Conservation (phyloP, 139 green algal species). For the Coelastrella sp. region DNA sequence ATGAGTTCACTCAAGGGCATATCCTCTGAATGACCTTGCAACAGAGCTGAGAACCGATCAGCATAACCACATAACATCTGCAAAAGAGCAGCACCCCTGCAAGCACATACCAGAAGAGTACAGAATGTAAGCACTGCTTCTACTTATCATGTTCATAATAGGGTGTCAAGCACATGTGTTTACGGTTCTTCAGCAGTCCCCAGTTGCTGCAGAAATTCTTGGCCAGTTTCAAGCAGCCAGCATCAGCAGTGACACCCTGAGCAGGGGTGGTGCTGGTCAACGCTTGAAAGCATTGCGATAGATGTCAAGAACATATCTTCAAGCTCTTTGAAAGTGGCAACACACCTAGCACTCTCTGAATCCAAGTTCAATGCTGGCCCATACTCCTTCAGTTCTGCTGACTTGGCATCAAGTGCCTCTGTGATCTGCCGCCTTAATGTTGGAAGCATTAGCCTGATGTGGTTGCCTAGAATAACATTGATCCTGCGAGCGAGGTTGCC, state of each 20-base stretch:
- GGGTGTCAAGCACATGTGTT: no score
- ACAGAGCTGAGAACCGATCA: constrained; percentile 79
- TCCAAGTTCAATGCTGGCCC: constrained; percentile 57
- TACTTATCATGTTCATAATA: background rate
- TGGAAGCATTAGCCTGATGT: constrained; percentile 53
- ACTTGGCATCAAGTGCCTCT: constrained; percentile 50
- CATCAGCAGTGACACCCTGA: no score
- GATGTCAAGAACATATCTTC: no score
- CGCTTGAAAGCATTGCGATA: no score
- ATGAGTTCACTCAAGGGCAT: constrained; percentile 74
- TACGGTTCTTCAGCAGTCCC: no score
- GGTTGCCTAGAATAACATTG: constrained; percentile 86
- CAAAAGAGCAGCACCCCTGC: constrained; percentile 71
- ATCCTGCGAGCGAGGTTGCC: constrained; percentile 78
- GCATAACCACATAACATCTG: constrained; percentile 89
- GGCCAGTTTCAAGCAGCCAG: no score
- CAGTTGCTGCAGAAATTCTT: no score
- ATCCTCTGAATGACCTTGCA: constrained; percentile 82
- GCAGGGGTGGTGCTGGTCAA: no score
- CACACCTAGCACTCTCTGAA: constrained; percentile 35
- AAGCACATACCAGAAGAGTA: background rate
- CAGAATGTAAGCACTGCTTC: background rate
- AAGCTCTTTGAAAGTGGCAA: background rate
- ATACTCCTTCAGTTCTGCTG: constrained; percentile 64
- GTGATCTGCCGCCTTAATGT: constrained; percentile 30